Evolutionary conservation across 1,284 basidiomycete genomes (phyloP).

Genomic region (Ustilago crameri): DNA sequence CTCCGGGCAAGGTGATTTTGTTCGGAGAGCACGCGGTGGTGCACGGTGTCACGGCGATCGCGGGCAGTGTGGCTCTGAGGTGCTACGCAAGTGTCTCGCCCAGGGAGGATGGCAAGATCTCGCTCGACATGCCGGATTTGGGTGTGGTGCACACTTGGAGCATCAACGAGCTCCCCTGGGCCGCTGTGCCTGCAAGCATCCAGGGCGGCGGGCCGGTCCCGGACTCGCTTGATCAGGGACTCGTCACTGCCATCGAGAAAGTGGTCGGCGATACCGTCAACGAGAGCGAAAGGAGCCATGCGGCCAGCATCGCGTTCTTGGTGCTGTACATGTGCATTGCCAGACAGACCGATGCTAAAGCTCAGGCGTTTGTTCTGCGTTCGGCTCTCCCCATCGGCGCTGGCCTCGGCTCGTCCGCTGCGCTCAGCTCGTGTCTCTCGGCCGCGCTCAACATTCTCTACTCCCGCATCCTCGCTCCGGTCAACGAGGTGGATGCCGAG

Average conservation of each 20-base stretch:
- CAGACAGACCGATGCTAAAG: conserved; percentile 73
- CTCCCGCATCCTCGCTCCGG: conserved; percentile 72
- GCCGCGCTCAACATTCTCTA: conserved; percentile 77
- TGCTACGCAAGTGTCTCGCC: conserved; percentile 88
- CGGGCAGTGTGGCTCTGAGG: conserved; percentile 91
- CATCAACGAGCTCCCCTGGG: conserved; percentile 84
- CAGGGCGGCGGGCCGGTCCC: conserved; percentile 73
- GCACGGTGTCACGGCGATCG: conserved; percentile 94
- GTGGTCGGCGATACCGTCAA: conserved; percentile 55
- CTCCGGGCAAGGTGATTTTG: conserved; percentile 97
- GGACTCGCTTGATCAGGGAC: conserved; percentile 61
- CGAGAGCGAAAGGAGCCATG: conserved; percentile 69
- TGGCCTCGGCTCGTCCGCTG: conserved; percentile 95
- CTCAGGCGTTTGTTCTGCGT: conserved; percentile 83
- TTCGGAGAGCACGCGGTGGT: conserved; percentile 99
- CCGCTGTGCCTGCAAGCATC: conserved; percentile 70
- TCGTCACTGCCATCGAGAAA: conserved; percentile 50
- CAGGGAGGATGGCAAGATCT: conserved; percentile 79
- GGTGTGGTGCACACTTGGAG: conserved; percentile 85
- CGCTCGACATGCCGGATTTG: conserved; percentile 84
- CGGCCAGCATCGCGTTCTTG: conserved; percentile 84
- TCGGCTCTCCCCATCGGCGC: conserved; percentile 98
- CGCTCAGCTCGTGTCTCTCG: conserved; percentile 88
- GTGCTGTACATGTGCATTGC: conserved; percentile 90
- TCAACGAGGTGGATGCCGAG: conserved; percentile 50